phyloP scores from a whole-genome alignment of 768 basidiomycete species.

The Xerocomus brunneocitrinus region DNA sequence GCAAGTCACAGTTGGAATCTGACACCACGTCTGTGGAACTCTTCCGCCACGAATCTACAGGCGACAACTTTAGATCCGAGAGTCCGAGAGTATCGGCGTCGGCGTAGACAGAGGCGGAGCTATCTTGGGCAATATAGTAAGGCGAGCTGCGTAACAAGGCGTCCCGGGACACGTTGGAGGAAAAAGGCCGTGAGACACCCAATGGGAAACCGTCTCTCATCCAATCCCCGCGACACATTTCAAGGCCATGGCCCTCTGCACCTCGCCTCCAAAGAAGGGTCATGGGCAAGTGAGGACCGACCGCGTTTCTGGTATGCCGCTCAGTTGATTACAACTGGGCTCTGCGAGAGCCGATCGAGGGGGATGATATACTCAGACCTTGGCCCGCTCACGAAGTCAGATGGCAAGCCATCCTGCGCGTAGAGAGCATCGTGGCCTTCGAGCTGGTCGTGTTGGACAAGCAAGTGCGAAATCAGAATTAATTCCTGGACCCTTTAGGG shows the following conservation, averaged over 20 bases:
- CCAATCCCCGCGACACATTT: slow-evolving; percentile 53
- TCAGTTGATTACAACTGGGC: slow-evolving; percentile 52
- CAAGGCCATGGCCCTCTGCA: slow-evolving; percentile 30
- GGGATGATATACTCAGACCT: slow-evolving; percentile 73
- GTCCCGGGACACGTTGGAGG: slow-evolving; percentile 8
- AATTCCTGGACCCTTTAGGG: no score
- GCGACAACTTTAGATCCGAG: not conserved
- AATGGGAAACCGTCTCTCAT: slow-evolving; percentile 15
- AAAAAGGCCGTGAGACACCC: slow-evolving; percentile 4
- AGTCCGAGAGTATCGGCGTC: not conserved
- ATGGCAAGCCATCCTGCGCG: slow-evolving; percentile 39
- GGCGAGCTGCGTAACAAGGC: slow-evolving; percentile 3
- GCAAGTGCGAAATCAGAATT: no score
- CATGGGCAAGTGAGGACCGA: slow-evolving; percentile 35
- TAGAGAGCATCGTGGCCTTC: slow-evolving; percentile 45
- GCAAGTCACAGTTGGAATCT: not conserved
- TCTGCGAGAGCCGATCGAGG: slow-evolving; percentile 59
- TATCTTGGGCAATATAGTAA: not conserved
- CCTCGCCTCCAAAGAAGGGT: slow-evolving; percentile 33
- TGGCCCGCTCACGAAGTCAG: slow-evolving; percentile 64
- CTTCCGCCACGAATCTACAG: not conserved
- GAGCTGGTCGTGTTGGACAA: slow-evolving; percentile 24
- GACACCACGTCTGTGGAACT: not conserved
- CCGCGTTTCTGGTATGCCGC: slow-evolving; percentile 65
- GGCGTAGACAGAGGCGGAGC: not conserved